Evolutionary conservation across 495 filamentous ascomycete genomes (phyloP).

Genomic region (Penicillium malachiteum): DNA sequence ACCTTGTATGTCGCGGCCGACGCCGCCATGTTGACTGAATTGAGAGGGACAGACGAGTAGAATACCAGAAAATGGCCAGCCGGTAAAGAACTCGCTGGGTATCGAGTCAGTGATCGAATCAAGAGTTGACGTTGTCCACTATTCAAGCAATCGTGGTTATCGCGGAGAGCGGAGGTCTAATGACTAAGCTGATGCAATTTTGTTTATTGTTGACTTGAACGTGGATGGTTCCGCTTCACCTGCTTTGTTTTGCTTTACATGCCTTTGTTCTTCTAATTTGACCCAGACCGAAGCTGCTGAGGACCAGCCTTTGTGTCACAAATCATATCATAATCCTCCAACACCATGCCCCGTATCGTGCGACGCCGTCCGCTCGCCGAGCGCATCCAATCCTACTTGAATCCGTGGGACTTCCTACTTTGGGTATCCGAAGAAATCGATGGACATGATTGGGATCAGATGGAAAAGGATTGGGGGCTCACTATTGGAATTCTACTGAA

Average conservation of each 20-base stretch:
- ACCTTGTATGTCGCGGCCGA: constrained; percentile 42
- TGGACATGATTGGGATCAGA: constrained; percentile 81
- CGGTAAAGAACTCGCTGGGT: background rate
- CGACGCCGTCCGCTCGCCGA: constrained; percentile 73
- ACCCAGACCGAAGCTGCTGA: constrained; percentile 21
- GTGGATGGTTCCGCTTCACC: constrained; percentile 2
- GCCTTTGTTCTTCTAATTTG: constrained; percentile 2
- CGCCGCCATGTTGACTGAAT: constrained; percentile 33
- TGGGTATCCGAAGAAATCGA: constrained; percentile 90
- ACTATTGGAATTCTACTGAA: constrained; percentile 75
- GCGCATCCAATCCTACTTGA: constrained; percentile 73
- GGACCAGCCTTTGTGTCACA: constrained; percentile 19
- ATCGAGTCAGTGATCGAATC: constrained; percentile 1
- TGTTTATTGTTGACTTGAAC: constrained; percentile 18
- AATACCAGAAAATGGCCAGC: background rate
- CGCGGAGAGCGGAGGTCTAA: constrained; percentile 15
- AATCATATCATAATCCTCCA: constrained; percentile 3
- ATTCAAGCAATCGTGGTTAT: constrained; percentile 21
- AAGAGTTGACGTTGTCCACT: constrained; percentile 7
- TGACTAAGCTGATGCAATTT: constrained; percentile 31
- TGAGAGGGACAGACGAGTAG: background rate
- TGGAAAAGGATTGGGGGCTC: constrained; percentile 67
- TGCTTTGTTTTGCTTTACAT: constrained; percentile 8
- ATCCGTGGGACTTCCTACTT: constrained; percentile 84
- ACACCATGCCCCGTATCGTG: constrained; percentile 71